These are phyloP conservation scores for Mycena crocata DNA, from an alignment of 768 basidiomycete genomes.

Conservation along the genomic window DNA sequence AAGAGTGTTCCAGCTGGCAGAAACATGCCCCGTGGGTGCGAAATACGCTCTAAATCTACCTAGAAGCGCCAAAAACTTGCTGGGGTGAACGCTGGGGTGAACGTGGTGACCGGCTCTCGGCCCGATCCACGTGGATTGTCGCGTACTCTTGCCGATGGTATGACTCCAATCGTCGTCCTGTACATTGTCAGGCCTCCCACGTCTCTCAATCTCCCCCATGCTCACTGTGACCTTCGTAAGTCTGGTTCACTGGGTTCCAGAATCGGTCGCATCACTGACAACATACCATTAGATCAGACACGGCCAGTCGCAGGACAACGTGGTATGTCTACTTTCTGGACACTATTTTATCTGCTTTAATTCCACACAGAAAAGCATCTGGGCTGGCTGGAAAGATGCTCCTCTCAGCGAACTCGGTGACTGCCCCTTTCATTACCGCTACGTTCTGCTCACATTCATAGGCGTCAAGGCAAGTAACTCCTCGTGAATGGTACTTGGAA, in stretches of 20 bases:
- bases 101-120: neutral
- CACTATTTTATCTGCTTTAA: neutral
- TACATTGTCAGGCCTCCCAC: too few species aligned
- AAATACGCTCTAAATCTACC: neutral
- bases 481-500: neutral
- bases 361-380: constrained; percentile 52
- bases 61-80: neutral
- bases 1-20: too few species aligned
- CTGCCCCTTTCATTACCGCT: constrained; percentile 24
- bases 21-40: too few species aligned
- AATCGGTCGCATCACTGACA: too few species aligned
- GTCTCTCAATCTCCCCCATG: constrained; percentile 21
- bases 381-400: constrained; percentile 85
- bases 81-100: neutral
- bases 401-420: constrained; percentile 78
- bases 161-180: too few species aligned
- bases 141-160: too few species aligned
- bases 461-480: constrained; percentile 32
- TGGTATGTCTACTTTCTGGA: constrained; percentile 47
- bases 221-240: constrained; percentile 42
- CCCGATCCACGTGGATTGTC: constrained; percentile 3
- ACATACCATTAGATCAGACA: constrained; percentile 76
- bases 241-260: too few species aligned
- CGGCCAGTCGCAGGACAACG: constrained; percentile 78
- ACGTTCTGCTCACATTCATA: constrained; percentile 2